phyloP scores from a whole-genome alignment of 2,329 filamentous ascomycete genomes.

The Clonostachys rosea region DNA sequence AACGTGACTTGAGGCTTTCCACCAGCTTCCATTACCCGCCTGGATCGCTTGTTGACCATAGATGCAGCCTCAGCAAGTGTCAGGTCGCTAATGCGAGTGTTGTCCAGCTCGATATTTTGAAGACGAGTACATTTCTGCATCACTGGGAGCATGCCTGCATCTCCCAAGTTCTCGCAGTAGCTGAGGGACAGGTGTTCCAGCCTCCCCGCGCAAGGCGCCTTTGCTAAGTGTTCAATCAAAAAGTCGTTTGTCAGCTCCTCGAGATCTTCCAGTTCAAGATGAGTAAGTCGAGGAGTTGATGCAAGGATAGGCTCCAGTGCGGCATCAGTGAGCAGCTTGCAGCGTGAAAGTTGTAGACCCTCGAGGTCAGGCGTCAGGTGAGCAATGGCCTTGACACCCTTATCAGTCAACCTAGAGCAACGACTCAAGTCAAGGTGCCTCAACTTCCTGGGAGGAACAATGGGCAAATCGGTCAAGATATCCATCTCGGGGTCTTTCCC shows the following conservation, averaged over 20 bases:
- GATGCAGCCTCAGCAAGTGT: slow-evolving; percentile 78
- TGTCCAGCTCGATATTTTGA: slow-evolving; percentile 79
- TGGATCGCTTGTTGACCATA: slow-evolving; percentile 65
- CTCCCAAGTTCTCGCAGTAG: slow-evolving; percentile 83
- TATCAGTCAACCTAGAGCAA: slow-evolving; percentile 69
- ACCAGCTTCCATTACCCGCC: slow-evolving; percentile 29
- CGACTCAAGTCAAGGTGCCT: slow-evolving; percentile 83
- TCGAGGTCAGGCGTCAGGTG: slow-evolving; percentile 74
- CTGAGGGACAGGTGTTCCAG: slow-evolving; percentile 83
- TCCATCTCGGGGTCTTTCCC: slow-evolving; percentile 76
- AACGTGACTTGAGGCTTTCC: slow-evolving; percentile 57
- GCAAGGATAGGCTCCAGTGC: slow-evolving; percentile 69
- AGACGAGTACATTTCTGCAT: slow-evolving; percentile 71
- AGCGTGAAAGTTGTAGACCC: slow-evolving; percentile 78
- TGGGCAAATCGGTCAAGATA: slow-evolving; percentile 68
- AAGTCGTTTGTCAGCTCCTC: slow-evolving; percentile 70
- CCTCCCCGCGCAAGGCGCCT: slow-evolving; percentile 65
- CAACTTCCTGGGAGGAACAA: slow-evolving; percentile 73
- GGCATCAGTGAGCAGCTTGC: slow-evolving; percentile 67
- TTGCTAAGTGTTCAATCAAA: slow-evolving; percentile 68
- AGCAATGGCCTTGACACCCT: slow-evolving; percentile 66
- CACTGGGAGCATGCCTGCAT: slow-evolving; percentile 77
- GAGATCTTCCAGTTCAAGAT: slow-evolving; percentile 87
- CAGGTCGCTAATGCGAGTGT: slow-evolving; percentile 85
- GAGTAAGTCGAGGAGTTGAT: slow-evolving; percentile 72